These are phyloP conservation scores for Seminavis robusta DNA, from an alignment of 108 stramenopile genomes.

Conservation along the genomic window DNA sequence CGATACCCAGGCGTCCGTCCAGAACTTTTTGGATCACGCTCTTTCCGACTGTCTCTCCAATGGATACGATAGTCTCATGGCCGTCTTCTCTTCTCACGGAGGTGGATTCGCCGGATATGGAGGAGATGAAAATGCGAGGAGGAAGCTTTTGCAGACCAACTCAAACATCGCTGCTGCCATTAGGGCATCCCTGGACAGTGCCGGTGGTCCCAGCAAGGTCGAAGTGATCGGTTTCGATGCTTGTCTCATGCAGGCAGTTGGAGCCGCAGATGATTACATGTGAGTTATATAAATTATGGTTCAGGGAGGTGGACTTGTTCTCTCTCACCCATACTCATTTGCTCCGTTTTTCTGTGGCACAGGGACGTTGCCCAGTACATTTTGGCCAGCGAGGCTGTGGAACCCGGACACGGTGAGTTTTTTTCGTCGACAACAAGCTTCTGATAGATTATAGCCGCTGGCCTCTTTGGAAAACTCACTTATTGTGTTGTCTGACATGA, in stretches of 20 bases:
- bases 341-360: no score
- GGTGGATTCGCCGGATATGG: conserved; percentile 28
- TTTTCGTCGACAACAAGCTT: no score
- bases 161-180: conserved; percentile 3
- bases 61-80: conserved; percentile 13
- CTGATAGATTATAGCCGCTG: background rate
- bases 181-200: conserved; percentile 1
- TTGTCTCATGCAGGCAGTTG: conserved; percentile 7
- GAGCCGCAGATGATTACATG: conserved; percentile 8
- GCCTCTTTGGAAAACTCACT: background rate
- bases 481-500: background rate
- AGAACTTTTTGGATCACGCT: conserved; percentile 7
- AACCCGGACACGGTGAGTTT: conserved; percentile 10
- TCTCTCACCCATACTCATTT: no score
- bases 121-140: conserved; percentile 20
- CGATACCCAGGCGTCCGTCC: no score
- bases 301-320: no score
- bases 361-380: background rate
- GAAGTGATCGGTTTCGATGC: conserved; percentile 13
- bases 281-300: no score
- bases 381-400: conserved; percentile 6
- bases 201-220: no score
- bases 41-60: conserved; percentile 11
- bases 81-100: conserved; percentile 18
- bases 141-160: background rate